Base-by-base conservation (phyloP, 352 stramenopile genomes). In the Halophytophthora batemanensis region DNA sequence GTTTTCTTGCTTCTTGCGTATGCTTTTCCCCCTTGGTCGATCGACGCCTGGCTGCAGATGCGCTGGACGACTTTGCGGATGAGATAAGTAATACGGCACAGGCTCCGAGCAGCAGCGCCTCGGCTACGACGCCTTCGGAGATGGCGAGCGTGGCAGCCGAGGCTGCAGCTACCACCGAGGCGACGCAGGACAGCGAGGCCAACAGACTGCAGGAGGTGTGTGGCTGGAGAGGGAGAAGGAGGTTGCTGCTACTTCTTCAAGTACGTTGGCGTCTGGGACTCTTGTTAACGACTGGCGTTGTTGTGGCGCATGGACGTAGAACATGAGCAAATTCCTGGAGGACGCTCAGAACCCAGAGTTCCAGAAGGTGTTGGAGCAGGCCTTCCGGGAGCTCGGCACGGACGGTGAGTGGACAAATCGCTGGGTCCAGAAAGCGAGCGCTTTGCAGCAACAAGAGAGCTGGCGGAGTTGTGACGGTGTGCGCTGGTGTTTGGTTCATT, bases 291-390 rank as follows among this genome's bases (percentile, higher is more conserved):
- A 23, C 23, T 41, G 11, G 5, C 6, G 6, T 23, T 43, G 18
- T 34, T 43, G 2, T 34, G 23, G 29, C 10, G 18, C 8, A 31
- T 8, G 25, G 25, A 31, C 52, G 17, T 36, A 95, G 82, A 92
- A 84, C 55, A 90, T 93, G 77, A 64, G 61, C 60, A 89, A 92
- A 62, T 91, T 93, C 50, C 66, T 93, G 11, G 83, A 92, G 46
- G 79, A 93, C 53, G 77, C 83, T 42, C 77, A 93, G 64, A 90
- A 91, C 59, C 81, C 85, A 11, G 82, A 92, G 68, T 91, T 94
- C 53, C 84, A 94, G 66, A 65, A 87, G 42, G 82, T 92, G 59
- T 59, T 94, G 33, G 82, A 94, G 69, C 84, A 93, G 56, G 84
- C 84, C 1, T 94, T 93, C 46, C 82, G 80, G n/a, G 84, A 94